A percentile compares a stretch with the other conserved stretches of the same genome.
Evolutionary conservation across 225 moss, liverwort and hornwort genomes (phyloP).

Genomic region (Climacium dendroides): DNA sequence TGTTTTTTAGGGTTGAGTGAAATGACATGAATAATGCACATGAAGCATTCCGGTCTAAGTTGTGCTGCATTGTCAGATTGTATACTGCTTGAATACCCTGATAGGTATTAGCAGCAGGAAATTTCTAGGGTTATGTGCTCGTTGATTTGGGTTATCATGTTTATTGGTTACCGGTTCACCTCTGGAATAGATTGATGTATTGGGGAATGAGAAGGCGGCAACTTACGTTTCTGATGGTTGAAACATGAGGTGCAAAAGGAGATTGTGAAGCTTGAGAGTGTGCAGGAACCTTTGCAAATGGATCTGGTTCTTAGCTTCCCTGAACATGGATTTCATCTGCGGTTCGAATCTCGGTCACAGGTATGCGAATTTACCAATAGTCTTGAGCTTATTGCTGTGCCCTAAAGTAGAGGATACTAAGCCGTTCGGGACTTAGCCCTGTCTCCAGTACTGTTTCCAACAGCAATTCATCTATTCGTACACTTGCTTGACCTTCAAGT

Average conservation of each 20-base stretch:
- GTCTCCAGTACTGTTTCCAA: not conserved
- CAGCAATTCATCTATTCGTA: not conserved
- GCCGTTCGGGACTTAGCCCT: not conserved
- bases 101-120: not conserved
- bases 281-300: constrained; percentile 78
- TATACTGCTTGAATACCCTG: not conserved
- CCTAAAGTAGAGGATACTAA: not conserved
- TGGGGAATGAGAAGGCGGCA: not conserved
- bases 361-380: not conserved
- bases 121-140: not conserved
- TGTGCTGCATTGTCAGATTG: not conserved
- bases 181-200: not conserved
- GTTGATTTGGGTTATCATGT: not conserved
- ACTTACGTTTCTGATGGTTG: constrained; percentile 25
- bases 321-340: constrained; percentile 94
- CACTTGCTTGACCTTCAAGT: not conserved
- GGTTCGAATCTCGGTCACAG: constrained; percentile 92
- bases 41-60: not conserved
- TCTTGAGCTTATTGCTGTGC: not conserved
- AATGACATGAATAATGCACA: not conserved
- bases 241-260: constrained; percentile 25
- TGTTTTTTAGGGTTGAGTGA: not conserved
- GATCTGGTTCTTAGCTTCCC: constrained; percentile 93
- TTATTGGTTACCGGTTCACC: not conserved
- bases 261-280: constrained; percentile 39